phyloP scores from a whole-genome alignment of 2,329 filamentous ascomycete genomes.

The Salinomyces thailandicus region DNA sequence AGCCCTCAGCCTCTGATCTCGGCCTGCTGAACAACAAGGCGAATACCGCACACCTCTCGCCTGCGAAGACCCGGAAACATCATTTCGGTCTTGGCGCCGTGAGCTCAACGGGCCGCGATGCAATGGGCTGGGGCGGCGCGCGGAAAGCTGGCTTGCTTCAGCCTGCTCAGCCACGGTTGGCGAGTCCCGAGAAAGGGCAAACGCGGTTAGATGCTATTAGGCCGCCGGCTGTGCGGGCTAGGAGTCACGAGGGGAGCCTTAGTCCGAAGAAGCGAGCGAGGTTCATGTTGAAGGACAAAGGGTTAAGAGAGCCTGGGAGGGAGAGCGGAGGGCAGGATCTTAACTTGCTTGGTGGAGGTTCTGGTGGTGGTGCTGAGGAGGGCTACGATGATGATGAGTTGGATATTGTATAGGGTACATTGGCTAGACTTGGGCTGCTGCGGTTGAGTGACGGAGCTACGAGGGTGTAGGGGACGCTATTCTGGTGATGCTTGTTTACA shows the following conservation, averaged over 20 bases:
- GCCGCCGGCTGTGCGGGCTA: slow-evolving; percentile 13
- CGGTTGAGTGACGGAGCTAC: too few species aligned
- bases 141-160: slow-evolving; percentile 28
- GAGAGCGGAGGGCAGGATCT: slow-evolving; percentile 34
- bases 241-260: slow-evolving; percentile 21
- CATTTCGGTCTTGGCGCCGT: slow-evolving; percentile 28
- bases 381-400: slow-evolving; percentile 38
- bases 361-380: slow-evolving; percentile 24
- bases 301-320: slow-evolving; percentile 39
- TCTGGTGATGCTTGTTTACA: too few species aligned
- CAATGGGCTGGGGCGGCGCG: slow-evolving; percentile 41
- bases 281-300: slow-evolving; percentile 37
- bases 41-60: slow-evolving; percentile 31
- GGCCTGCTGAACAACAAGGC: slow-evolving; percentile 37
- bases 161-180: slow-evolving; percentile 14
- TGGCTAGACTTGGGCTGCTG: not conserved
- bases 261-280: slow-evolving; percentile 40
- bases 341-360: slow-evolving; percentile 28
- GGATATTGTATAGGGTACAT: slow-evolving; percentile 31
- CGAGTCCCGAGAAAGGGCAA: slow-evolving; percentile 23
- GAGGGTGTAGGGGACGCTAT: too few species aligned
- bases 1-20: slow-evolving; percentile 25
- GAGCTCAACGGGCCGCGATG: slow-evolving; percentile 25
- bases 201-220: slow-evolving; percentile 18
- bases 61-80: slow-evolving; percentile 32